Percentiles rank a stretch among this genome's conserved stretches.
Conservation (phyloP, 129 eudicot genomes). For the Ambrosia trifida region DNA sequence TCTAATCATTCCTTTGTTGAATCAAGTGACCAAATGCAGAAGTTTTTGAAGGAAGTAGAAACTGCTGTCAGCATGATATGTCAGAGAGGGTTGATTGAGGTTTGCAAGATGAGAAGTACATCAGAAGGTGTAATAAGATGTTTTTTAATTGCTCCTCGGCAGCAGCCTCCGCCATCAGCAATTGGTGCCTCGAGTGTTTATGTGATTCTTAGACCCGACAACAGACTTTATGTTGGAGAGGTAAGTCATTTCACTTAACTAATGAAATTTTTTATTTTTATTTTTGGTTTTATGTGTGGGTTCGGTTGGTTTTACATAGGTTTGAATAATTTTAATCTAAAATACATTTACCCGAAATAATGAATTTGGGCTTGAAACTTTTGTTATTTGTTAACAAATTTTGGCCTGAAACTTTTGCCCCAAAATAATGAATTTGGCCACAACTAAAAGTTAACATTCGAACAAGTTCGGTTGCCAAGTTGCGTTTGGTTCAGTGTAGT, state of each 20-base stretch:
- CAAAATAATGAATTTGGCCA: no score
- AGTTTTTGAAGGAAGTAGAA: slow-evolving; percentile 50
- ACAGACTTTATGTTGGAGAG: slow-evolving; percentile 82
- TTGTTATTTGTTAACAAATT: no score
- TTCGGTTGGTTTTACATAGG: no score
- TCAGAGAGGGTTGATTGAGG: slow-evolving; percentile 43
- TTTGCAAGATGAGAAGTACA: slow-evolving; percentile 40
- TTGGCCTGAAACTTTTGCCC: no score
- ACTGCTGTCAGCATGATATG: slow-evolving; percentile 49
- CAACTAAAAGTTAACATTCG: no score
- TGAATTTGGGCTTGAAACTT: no score
- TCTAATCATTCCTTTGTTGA: not conserved
- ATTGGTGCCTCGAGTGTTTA: slow-evolving; percentile 91
- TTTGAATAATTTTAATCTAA: no score
- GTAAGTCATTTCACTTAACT: slow-evolving; percentile 32
- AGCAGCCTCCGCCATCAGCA: slow-evolving; percentile 90
- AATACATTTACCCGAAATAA: no score
- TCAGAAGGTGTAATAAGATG: slow-evolving; percentile 36
- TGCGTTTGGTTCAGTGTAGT: no score
- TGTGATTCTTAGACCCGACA: slow-evolving; percentile 77
- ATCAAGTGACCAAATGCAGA: slow-evolving; percentile 32
- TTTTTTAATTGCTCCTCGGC: slow-evolving; percentile 61
- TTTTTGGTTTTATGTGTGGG: no score
- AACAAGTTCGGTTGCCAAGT: no score
- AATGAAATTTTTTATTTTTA: no score